Conservation (phyloP, 352 stramenopile genomes). For the Phytopythium chamaehyphon region DNA sequence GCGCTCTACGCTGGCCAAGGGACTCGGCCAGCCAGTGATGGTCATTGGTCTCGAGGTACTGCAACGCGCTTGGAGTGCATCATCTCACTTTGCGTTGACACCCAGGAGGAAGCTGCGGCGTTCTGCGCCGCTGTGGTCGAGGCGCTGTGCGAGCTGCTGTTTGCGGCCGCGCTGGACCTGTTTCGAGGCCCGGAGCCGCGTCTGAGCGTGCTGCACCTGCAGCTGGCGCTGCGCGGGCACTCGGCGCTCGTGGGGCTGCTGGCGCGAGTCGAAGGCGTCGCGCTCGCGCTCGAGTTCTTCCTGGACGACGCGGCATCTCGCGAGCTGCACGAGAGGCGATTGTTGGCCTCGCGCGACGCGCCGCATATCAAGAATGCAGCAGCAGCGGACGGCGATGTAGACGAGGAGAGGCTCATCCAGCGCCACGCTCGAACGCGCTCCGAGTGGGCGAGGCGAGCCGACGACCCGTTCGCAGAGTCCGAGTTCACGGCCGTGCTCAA, state of each 20-base stretch:
- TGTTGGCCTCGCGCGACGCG: constrained; percentile 38
- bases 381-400: constrained; percentile 5
- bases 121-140: constrained; percentile 51
- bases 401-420: constrained; percentile 38
- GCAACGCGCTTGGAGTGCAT: too few relatives aligned
- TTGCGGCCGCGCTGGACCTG: constrained; percentile 36
- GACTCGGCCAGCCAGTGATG: constrained; percentile 42
- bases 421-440: constrained; percentile 38
- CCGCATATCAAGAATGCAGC: constrained; percentile 23
- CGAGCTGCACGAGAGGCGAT: constrained; percentile 32
- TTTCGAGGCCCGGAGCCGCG: constrained; percentile 17
- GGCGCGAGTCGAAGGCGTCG: constrained; percentile 24
- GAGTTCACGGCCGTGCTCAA: constrained; percentile 61
- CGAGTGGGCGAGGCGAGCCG: constrained; percentile 55
- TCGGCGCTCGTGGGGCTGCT: constrained; percentile 33
- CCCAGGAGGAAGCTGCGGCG: constrained; percentile 43
- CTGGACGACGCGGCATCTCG: constrained; percentile 44
- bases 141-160: constrained; percentile 48
- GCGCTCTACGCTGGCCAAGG: constrained; percentile 36
- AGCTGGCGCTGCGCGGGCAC: constrained; percentile 45
- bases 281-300: constrained; percentile 42
- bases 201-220: constrained; percentile 47
- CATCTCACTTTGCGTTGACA: too few relatives aligned
- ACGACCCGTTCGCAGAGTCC: constrained; percentile 55
- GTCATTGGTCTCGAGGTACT: too few relatives aligned